Base-by-base conservation (phyloP, 345 rosid species). In the Alliaria petiolata region DNA sequence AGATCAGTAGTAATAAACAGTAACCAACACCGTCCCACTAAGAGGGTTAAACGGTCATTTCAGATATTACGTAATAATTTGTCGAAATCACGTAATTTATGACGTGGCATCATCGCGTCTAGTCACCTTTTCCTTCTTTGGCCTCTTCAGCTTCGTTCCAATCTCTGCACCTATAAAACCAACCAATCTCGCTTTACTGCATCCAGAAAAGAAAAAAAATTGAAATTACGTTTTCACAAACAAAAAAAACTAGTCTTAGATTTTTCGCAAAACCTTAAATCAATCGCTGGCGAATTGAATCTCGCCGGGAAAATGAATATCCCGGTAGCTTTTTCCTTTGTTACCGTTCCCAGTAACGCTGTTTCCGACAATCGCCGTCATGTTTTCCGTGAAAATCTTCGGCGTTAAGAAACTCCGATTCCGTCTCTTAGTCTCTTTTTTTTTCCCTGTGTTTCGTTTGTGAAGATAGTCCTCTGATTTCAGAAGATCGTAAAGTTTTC, bases 281-380 rank as follows among this genome's bases (percentile, higher is more conserved):
- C 51, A 36, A 17, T 47, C 17, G 73, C 78, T 67, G 80, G 79
- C 72, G 71, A 55, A 6, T n/a, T 22, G 33, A 39, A 25, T 43
- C 52, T 71, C 38, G 72, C 85, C 85, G 86, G 81, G 40, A 71
- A 73, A 70, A 74, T 90, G 95, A 58, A 65, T 62, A 47, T 69
- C 75, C 86, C 81, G 85, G 74, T 71, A 51, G 49, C 31, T 15
- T 13, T 49, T 4, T 60, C 55, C 42, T 71, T 76, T 33, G 12
- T 46, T 9, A 69, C 75, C 10, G 36, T 69, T 49, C 71, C 63
- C 78, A 80, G 75, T 83, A 80, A 52, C 76, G 80, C 68, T 42
- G 72, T 83, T 71, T 82, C 86, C 61, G 84, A 82, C 81, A 86
- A 88, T 46, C 89, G 77, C 34, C 79, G 83, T 63, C 87, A 86